Conservation (phyloP, 2,329 filamentous ascomycete species). For the Curvularia verruculosa region DNA sequence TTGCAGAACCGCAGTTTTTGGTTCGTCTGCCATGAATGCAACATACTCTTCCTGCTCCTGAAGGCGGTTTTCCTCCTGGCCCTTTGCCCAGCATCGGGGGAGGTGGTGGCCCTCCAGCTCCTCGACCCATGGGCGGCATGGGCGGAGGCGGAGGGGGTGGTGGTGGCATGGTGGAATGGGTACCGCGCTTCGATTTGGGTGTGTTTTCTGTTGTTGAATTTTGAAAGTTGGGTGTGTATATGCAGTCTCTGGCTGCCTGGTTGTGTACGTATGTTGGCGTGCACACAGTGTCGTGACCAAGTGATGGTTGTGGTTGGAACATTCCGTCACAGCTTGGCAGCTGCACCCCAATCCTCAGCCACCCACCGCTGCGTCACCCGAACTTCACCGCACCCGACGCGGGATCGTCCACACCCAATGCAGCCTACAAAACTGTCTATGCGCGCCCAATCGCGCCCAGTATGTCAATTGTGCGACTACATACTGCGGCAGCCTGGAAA, state of each 20-base stretch:
- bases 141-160: constrained; percentile 48
- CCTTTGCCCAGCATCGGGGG: constrained; percentile 47
- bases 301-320: constrained; percentile 17
- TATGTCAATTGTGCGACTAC: constrained; percentile 46
- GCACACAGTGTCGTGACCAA: constrained; percentile 27
- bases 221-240: neutral
- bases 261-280: constrained; percentile 23
- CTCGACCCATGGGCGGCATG: constrained; percentile 48
- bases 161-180: constrained; percentile 26
- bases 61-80: constrained; percentile 37
- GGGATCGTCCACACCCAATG: constrained; percentile 27
- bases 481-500: constrained; percentile 36
- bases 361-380: constrained; percentile 28
- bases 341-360: constrained; percentile 16
- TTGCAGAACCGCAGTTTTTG: constrained; percentile 1
- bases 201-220: constrained; percentile 1
- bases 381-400: constrained; percentile 22
- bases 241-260: constrained; percentile 24
- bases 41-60: constrained; percentile 47
- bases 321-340: constrained; percentile 17
- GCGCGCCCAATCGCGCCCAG: constrained; percentile 37
- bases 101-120: constrained; percentile 46
- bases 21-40: neutral
- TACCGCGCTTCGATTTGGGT: constrained; percentile 4
- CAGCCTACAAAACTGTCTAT: constrained; percentile 36